phyloP scores from a whole-genome alignment of 805 yeast genomes.

The Candida dendrica region DNA sequence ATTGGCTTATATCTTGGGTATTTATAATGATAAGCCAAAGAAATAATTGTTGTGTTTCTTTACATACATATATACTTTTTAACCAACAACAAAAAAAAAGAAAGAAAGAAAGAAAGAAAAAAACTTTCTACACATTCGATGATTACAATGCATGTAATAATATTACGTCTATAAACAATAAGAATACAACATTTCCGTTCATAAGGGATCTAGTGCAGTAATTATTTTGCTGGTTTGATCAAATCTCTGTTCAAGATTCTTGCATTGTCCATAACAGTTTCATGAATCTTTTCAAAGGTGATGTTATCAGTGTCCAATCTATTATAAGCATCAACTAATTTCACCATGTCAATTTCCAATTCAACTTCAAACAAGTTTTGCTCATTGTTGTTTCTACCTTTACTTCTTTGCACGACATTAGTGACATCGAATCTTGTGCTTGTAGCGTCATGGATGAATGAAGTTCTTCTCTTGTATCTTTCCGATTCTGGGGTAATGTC shows the following conservation, averaged over 20 bases:
- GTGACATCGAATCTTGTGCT: conserved; percentile 70
- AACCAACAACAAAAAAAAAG: too few relatives aligned
- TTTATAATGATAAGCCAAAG: conserved; percentile 43
- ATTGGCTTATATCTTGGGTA: conserved; percentile 78
- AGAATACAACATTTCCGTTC: not conserved
- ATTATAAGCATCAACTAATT: conserved; percentile 33
- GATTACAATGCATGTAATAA: too few relatives aligned
- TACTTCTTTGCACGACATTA: conserved; percentile 32
- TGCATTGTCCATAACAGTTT: conserved; percentile 55
- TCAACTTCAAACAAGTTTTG: conserved; percentile 38
- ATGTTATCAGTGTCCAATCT: conserved; percentile 37
- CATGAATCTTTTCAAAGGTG: conserved; percentile 51
- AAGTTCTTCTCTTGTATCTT: conserved; percentile 65
- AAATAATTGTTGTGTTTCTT: not conserved
- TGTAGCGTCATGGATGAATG: conserved; percentile 69
- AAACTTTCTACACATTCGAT: too few relatives aligned
- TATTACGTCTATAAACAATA: not conserved
- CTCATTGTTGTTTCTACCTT: conserved; percentile 18
- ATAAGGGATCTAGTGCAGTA: too few relatives aligned
- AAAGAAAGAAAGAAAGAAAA: too few relatives aligned
- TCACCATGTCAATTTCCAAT: conserved; percentile 40
- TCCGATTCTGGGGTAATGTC: conserved; percentile 46
- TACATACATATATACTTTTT: too few relatives aligned
- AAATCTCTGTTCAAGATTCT: conserved; percentile 28
- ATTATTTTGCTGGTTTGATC: conserved; percentile 7